A percentile compares a stretch with the other conserved stretches of the same genome.
These are phyloP conservation scores for Sorghum bicolor DNA, from an alignment of 176 grass and related monocot species.

Conservation along the genomic window Sorghum_bicolor_NCBIv3 NC_012873.2:16507001-16507500, in stretches of 20 bases:
- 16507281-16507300: background rate
- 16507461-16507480: background rate
- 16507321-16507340: background rate
- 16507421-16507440: conserved; percentile 15
- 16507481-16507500: background rate
- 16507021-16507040: background rate
- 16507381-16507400: background rate
- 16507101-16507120: background rate
- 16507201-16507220: background rate
- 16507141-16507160: background rate
- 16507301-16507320: background rate
- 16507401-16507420: background rate
- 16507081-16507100: background rate
- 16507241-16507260: background rate
- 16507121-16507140: background rate
- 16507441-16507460: conserved; percentile 12
- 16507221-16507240: background rate
- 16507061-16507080: background rate
- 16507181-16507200: conserved; percentile 5
- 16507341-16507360: background rate
- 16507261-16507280: background rate
- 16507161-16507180: background rate
- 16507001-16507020: conserved; percentile 13
- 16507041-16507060: background rate
- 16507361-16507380: background rate